Evolutionary conservation across 2,329 filamentous ascomycete genomes (phyloP).

Genomic region (Trichoderma endophyticum): DNA sequence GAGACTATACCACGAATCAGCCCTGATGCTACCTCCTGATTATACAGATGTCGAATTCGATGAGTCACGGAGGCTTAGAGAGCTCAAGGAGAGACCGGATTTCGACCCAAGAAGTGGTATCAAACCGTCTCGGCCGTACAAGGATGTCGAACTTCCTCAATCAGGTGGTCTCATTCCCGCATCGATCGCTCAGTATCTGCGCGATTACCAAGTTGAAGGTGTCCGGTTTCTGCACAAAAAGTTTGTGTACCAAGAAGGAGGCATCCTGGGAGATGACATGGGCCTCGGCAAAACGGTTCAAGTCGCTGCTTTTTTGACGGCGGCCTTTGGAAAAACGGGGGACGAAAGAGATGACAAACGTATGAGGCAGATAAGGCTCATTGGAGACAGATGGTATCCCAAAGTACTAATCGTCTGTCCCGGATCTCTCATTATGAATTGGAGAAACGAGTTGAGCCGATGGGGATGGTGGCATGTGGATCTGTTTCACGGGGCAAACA

Average conservation of each 20-base stretch:
- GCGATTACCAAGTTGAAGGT: constrained; percentile 87
- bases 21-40: constrained; percentile 72
- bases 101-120: constrained; percentile 56
- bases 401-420: constrained; percentile 83
- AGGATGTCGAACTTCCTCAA: constrained; percentile 70
- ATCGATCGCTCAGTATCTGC: constrained; percentile 83
- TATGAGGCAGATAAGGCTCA: constrained; percentile 78
- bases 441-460: constrained; percentile 77
- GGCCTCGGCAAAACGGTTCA: constrained; percentile 96
- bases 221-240: constrained; percentile 80
- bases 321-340: constrained; percentile 89
- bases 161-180: constrained; percentile 83
- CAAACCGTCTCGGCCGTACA: constrained; percentile 65
- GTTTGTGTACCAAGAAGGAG: constrained; percentile 88
- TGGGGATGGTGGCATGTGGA: constrained; percentile 98
- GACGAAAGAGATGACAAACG: constrained; percentile 81
- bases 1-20: constrained; percentile 60
- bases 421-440: constrained; percentile 83
- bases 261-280: constrained; percentile 95
- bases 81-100: constrained; percentile 64
- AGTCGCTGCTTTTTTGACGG: constrained; percentile 86
- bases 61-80: constrained; percentile 32
- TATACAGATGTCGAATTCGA: constrained; percentile 73
- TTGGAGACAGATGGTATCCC: constrained; percentile 66
- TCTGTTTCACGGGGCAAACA: constrained; percentile 67